A percentile compares a stretch with the other conserved stretches of the same genome.
Conservation (phyloP, 495 filamentous ascomycete species). For the Neurospora sp. region DNA sequence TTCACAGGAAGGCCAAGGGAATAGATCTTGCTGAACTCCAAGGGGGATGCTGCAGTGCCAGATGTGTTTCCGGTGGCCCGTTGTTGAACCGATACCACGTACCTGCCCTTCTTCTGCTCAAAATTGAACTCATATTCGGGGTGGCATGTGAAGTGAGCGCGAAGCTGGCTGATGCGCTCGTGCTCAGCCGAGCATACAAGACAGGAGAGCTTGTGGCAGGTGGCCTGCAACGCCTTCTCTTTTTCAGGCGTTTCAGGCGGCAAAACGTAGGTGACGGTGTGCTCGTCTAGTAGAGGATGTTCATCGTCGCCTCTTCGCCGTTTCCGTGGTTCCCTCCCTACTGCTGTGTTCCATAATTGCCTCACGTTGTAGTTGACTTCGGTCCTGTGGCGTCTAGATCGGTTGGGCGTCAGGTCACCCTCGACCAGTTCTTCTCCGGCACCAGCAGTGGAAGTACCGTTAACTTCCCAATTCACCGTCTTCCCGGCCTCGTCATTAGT, state of each 20-base stretch:
- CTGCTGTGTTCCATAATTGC: conserved; percentile 34
- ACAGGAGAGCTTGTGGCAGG: conserved; percentile 32
- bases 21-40: conserved; percentile 1
- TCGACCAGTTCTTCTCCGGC: background rate
- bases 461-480: conserved; percentile 11
- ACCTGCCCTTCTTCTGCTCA: conserved; percentile 18
- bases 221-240: conserved; percentile 13
- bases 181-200: conserved; percentile 35
- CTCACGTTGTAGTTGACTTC: conserved; percentile 45
- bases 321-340: conserved; percentile 36
- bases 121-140: conserved; percentile 34
- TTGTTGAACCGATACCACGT: conserved; percentile 7
- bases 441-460: conserved; percentile 1
- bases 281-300: conserved; percentile 18
- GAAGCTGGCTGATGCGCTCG: conserved; percentile 31
- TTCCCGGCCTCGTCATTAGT: conserved; percentile 20
- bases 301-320: conserved; percentile 24
- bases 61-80: background rate
- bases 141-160: conserved; percentile 35
- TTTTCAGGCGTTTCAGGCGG: conserved; percentile 20
- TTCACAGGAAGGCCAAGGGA: conserved; percentile 27
- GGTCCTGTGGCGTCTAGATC: conserved; percentile 27
- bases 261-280: conserved; percentile 33
- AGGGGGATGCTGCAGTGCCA: background rate
- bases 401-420: conserved; percentile 27